Conservation (phyloP, 1,284 basidiomycete species). For the Cystodermella granulosa region DNA sequence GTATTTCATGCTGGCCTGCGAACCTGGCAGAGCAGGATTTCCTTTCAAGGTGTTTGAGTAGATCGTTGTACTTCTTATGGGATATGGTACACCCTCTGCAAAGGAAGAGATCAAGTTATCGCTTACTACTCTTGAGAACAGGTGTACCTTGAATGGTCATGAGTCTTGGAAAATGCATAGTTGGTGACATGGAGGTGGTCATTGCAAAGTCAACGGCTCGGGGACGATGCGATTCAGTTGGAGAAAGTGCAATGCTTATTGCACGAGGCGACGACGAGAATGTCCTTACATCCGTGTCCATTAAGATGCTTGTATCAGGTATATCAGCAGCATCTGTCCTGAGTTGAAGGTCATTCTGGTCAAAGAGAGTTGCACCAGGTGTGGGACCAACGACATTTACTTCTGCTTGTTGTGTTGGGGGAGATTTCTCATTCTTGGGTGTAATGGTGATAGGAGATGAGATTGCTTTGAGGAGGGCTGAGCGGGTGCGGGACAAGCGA, state of each 20-base stretch:
- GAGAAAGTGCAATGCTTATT: conserved; percentile 24
- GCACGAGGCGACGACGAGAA: conserved; percentile 42
- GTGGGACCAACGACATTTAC: neutral
- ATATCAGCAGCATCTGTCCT: neutral
- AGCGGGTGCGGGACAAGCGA: too few relatives aligned
- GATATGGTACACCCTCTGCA: conserved; percentile 16
- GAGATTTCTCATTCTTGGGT: neutral
- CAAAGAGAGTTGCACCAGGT: neutral
- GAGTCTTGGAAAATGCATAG: neutral
- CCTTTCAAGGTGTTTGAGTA: neutral
- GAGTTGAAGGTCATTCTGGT: neutral
- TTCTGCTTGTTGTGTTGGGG: neutral
- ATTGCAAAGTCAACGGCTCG: conserved; percentile 9
- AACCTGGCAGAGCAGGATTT: conserved; percentile 11
- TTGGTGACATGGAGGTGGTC: neutral
- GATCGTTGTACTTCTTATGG: conserved; percentile 3
- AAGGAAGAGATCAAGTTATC: neutral
- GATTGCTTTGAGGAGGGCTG: conserved; percentile 31
- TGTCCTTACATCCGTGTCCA: conserved; percentile 26
- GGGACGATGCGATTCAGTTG: conserved; percentile 14
- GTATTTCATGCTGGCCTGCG: conserved; percentile 25
- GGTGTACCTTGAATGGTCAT: neutral
- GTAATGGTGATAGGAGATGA: conserved; percentile 32
- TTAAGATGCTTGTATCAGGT: neutral
- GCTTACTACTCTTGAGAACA: neutral